Base-by-base conservation (phyloP, 106 monocot genomes). In the Dendrobium nobile region DNA sequence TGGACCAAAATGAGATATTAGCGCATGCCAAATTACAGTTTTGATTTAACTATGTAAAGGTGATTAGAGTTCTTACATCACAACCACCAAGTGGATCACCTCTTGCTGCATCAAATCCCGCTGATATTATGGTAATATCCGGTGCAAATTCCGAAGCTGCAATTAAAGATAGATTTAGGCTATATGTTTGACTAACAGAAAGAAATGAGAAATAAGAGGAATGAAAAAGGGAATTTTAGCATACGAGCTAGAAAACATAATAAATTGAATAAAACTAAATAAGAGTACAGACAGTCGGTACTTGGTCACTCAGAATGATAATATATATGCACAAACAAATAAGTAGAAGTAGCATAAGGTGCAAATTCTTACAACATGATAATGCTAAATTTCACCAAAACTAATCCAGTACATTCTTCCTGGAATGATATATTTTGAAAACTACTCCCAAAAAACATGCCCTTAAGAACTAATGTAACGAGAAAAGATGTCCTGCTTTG, bases 11-110 rank as follows among this genome's bases (percentile, higher is more conserved):
- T 74, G 43, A 74, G 22, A 48, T 22, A 76, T 43, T 15, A 76
- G 76, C 74, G 20, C 41, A 74, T 43, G 74, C 74, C 43, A 43
- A 70, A 74, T 74, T 41, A 37, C 2, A 42, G 5, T 43, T 74
- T 74, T 43, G 6, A 19, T 42, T 73, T 40, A 73, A 42, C 73
- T 43, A 48, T 48, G 48, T 47, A 9, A 47, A 26, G 74, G 15
- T n/a, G 54, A 0, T 19, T 72, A 20, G 78, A 78, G n/a, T 77
- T 9, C 85, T 90, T 88, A 97, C 97, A 92, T 94, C 91, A 85
- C 97, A 97, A 82, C 92, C 81, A 9, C 97, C 97, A 65, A 97
- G 92, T 10, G 97, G 97, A 86, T 97, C 97, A 84, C 97, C 97
- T 77, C 88, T 85, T 72, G 97, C 97, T 42, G 97, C 97, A 89